A percentile compares a stretch with the other conserved stretches of the same genome.
Conservation (phyloP, 768 basidiomycete species). For the Leccinum fibrillosum region DNA sequence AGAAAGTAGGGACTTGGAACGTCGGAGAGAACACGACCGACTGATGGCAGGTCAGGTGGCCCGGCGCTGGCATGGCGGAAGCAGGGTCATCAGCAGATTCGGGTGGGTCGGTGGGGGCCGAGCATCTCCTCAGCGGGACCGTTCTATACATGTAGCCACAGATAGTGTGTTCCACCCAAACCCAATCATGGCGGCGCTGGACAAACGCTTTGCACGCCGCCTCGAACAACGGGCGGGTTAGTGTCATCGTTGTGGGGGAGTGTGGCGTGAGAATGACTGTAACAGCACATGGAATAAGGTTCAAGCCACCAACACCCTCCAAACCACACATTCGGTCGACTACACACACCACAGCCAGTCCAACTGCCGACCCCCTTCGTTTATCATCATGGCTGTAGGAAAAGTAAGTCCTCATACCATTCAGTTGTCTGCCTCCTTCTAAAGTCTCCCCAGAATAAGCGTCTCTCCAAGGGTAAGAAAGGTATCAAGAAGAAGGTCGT, state of each 20-base stretch:
- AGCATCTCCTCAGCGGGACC: conserved; percentile 19
- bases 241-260: conserved; percentile 23
- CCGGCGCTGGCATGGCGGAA: conserved; percentile 24
- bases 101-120: conserved; percentile 3
- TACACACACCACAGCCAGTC: conserved; percentile 41
- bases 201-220: conserved; percentile 53
- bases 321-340: conserved; percentile 17
- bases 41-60: conserved; percentile 51
- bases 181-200: conserved; percentile 45
- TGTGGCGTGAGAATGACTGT: conserved; percentile 42
- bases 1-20: conserved; percentile 81
- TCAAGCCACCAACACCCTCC: conserved; percentile 46
- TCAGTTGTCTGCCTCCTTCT: background rate
- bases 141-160: conserved; percentile 49
- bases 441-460: conserved; percentile 73
- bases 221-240: conserved; percentile 59
- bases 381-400: conserved; percentile 78
- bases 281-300: conserved; percentile 50
- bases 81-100: conserved; percentile 39
- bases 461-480: conserved; percentile 97
- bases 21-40: conserved; percentile 75
- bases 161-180: conserved; percentile 59
- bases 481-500: conserved; percentile 99
- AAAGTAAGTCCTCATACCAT: conserved; percentile 50
- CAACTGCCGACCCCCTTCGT: conserved; percentile 42